Base-by-base conservation (phyloP, 768 basidiomycete genomes). In the Collybiopsis confluens region DNA sequence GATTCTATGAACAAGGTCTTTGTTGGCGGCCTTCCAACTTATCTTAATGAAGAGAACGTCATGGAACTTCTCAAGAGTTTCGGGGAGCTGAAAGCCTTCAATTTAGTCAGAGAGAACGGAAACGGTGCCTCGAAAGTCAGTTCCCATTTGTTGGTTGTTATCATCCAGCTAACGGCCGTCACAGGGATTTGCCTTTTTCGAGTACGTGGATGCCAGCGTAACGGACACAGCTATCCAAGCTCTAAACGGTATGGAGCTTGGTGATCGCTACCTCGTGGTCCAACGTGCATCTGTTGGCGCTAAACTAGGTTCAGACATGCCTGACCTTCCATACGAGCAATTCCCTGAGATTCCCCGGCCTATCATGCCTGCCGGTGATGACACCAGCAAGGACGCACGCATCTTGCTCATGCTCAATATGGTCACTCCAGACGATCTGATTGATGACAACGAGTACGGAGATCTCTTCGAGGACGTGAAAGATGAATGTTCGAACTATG, bases 1-100 rank as follows among this genome's bases (percentile, higher is more conserved):
- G 97, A 99, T 68, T 94, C 94, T 23, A 89, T 90, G 70, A 95
- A 98, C 82, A 98, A 98, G 75, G 79, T 99, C 50, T 99, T 98
- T 64, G 89, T 99, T 56, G 97, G 97, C 40, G 96, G 95, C 50
- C 74, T 99, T 54, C 97, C 97, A 15, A 81, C 90, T 20, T 98
- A 98, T 68, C 82, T 99, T 45, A 95, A 92, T 63, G 97, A 99
- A 70, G 97, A 97, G 65, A 95, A 98, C 71, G 97, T 98, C 55
- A 92, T 96, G 85, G 97, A 99, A 68, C 68, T 99, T 28, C 78
- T 99, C 58, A 98, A 93, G 77, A 92, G 87, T 65, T 99, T 99
- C 64, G 97, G 97, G 54, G 97, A 98, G 57, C 81, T 99, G 46
- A 93, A 91, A 68, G 92, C 93, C 8, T 99, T 99, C 82, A 98